These are phyloP conservation scores for Hypomyces perniciosus DNA, from an alignment of 2,329 filamentous ascomycete species.

Conservation along the genomic window DNA sequence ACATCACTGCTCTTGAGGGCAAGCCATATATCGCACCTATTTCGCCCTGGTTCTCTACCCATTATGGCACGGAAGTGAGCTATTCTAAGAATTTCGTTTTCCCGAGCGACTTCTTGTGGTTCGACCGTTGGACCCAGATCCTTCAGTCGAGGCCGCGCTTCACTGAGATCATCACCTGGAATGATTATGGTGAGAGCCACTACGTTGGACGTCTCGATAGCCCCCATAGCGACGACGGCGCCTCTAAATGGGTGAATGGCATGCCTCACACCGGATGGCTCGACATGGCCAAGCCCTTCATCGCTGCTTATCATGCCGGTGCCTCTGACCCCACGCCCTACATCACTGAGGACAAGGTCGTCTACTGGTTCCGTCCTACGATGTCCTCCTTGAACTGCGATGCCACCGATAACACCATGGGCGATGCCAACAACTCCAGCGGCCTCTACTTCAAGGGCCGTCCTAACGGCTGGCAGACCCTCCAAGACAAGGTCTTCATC, in stretches of 20 bases:
- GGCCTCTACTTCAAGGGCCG: slow-evolving; percentile 46
- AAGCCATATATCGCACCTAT: slow-evolving; percentile 45
- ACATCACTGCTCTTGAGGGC: slow-evolving; percentile 28
- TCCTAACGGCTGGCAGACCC: slow-evolving; percentile 40
- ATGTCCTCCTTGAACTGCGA: slow-evolving; percentile 39
- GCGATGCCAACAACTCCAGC: slow-evolving; percentile 33
- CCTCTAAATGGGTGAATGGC: slow-evolving; percentile 45
- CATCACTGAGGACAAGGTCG: slow-evolving; percentile 40
- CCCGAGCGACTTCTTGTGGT: slow-evolving; percentile 53
- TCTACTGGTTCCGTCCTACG: slow-evolving; percentile 48
- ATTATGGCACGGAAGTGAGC: slow-evolving; percentile 31
- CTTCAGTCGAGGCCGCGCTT: slow-evolving; percentile 40
- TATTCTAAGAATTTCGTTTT: slow-evolving; percentile 49
- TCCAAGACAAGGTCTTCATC: slow-evolving; percentile 43
- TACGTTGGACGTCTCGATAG: slow-evolving; percentile 46
- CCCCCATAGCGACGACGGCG: slow-evolving; percentile 35
- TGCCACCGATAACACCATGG: slow-evolving; percentile 42
- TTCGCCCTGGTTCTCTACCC: slow-evolving; percentile 42
- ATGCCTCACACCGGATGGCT: slow-evolving; percentile 45
- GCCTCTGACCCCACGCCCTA: slow-evolving; percentile 28
- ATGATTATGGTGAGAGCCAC: slow-evolving; percentile 49
- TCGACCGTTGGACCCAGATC: slow-evolving; percentile 49
- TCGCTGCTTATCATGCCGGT: slow-evolving; percentile 43
- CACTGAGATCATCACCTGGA: slow-evolving; percentile 40
- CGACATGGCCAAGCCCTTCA: slow-evolving; percentile 45